Base-by-base conservation (phyloP, 108 stramenopile species). In the Cyclotella choctawhatcheeana region DNA sequence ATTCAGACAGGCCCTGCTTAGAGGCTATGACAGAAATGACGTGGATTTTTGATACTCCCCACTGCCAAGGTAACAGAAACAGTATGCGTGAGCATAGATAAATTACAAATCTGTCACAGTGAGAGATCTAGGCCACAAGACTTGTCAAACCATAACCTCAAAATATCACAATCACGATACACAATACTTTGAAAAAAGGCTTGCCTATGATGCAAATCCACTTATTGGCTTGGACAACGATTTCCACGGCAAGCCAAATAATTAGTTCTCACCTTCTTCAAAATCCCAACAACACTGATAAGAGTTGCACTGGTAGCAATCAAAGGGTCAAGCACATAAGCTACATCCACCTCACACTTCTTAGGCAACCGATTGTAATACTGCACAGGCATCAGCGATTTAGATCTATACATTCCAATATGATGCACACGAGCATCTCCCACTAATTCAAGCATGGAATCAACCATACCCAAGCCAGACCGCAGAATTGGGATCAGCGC, bases 291-390 rank as follows among this genome's bases (percentile, higher is more conserved):
- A 8, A 96, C 93, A 55, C 93, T 92, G 60, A 77, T 87, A 64
- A 95, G 79, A 0, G 99, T 99, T 31, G 82, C 81, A 30, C 94
- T 85, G 44, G 95, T 96, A 0, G 94, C 94, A 69, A 99, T 96
- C 53, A 94, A 68, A 5, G 97, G 97, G 72, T 99, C 99, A 52
- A 99, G 69, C 24, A 99, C 82, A 74, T 92, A 92, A 33, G 99
- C 98, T 2, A 92, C 88, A 53, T 93, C 91, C 35, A 84, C 74
- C 29, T 79, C 72, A 69, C 92, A 93, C 60, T 86, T 75, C 24
- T 84, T 84, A 14, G 99, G 99, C 27, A 99, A 71, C 25, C 97
- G 90, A 81, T 98, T 98, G 82, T 97, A 99, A 67, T 99, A 99
- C 74, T 97, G 95, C 21, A 98, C 93, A 0, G 99, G 97, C 54